These are phyloP conservation scores for Jatropha podagrica DNA, from an alignment of 441 rosid species.

Conservation along the genomic window DNA sequence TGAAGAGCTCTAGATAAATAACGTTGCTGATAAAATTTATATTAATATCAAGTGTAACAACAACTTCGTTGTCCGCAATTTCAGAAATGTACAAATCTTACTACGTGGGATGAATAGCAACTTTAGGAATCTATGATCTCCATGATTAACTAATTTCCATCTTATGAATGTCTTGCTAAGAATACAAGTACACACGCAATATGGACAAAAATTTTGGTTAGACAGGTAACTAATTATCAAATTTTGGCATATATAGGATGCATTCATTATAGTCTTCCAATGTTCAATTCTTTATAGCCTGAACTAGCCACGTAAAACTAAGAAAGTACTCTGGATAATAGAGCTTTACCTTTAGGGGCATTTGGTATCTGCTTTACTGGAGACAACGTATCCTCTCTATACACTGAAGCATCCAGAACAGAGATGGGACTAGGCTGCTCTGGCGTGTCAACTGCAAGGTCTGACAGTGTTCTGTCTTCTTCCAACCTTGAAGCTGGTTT, in stretches of 20 bases:
- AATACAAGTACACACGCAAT: neutral
- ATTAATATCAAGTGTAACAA: neutral
- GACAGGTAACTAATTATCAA: neutral
- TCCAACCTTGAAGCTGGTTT: slow-evolving; percentile 40
- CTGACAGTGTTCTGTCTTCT: slow-evolving; percentile 50
- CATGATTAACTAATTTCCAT: neutral
- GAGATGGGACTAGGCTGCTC: slow-evolving; percentile 93
- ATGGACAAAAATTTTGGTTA: neutral
- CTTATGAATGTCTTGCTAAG: slow-evolving; percentile 8
- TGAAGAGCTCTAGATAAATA: neutral
- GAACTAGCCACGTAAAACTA: neutral
- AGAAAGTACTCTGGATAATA: neutral
- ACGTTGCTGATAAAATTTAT: neutral
- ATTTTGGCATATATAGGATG: neutral
- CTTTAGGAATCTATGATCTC: neutral
- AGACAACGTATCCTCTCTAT: slow-evolving; percentile 55
- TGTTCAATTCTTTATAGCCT: neutral
- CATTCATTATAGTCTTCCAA: neutral
- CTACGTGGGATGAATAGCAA: neutral
- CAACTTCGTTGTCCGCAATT: neutral
- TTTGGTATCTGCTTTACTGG: slow-evolving; percentile 50
- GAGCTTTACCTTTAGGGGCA: slow-evolving; percentile 42
- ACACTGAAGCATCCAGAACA: slow-evolving; percentile 63
- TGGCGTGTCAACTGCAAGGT: slow-evolving; percentile 42
- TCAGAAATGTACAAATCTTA: neutral